Conservation (phyloP, 805 yeast genomes). For the Yarrowia sp. region DNA sequence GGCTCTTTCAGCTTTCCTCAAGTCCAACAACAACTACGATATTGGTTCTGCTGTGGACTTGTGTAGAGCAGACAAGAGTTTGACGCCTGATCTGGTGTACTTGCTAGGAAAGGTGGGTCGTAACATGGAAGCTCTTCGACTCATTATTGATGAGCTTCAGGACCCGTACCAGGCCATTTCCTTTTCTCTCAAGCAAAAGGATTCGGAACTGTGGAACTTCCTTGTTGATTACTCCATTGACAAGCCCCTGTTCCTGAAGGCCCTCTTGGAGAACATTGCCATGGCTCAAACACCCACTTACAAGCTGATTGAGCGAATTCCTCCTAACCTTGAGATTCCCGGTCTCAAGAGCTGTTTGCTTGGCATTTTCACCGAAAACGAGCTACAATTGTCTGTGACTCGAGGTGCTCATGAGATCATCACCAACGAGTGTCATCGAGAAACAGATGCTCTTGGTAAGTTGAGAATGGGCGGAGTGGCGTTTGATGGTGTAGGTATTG, state of each 20-base stretch:
- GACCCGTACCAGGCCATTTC: slow-evolving; percentile 80
- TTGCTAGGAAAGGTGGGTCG: slow-evolving; percentile 81
- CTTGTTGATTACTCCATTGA: slow-evolving; percentile 67
- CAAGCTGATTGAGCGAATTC: slow-evolving; percentile 59
- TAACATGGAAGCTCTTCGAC: slow-evolving; percentile 65
- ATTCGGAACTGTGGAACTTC: slow-evolving; percentile 76
- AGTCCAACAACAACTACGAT: slow-evolving; percentile 54
- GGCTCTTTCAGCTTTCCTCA: slow-evolving; percentile 59
- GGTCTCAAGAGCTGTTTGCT: slow-evolving; percentile 63
- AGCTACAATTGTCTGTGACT: slow-evolving; percentile 49
- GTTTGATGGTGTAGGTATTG: not conserved
- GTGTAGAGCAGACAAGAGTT: slow-evolving; percentile 51
- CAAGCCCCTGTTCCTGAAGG: slow-evolving; percentile 73
- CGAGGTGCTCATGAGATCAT: slow-evolving; percentile 56
- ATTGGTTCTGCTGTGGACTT: slow-evolving; percentile 66
- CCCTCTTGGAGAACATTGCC: slow-evolving; percentile 59
- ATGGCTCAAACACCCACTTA: slow-evolving; percentile 45
- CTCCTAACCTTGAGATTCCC: slow-evolving; percentile 57
- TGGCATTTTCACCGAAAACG: slow-evolving; percentile 62
- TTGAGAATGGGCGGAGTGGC: slow-evolving; percentile 7
- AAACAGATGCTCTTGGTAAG: not conserved
- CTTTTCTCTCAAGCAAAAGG: slow-evolving; percentile 68
- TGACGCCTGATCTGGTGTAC: slow-evolving; percentile 72
- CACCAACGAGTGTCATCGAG: slow-evolving; percentile 43
- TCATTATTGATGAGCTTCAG: slow-evolving; percentile 72